Conservation (phyloP, 2,329 filamentous ascomycete genomes). For the Exophiala oligosperma region DNA sequence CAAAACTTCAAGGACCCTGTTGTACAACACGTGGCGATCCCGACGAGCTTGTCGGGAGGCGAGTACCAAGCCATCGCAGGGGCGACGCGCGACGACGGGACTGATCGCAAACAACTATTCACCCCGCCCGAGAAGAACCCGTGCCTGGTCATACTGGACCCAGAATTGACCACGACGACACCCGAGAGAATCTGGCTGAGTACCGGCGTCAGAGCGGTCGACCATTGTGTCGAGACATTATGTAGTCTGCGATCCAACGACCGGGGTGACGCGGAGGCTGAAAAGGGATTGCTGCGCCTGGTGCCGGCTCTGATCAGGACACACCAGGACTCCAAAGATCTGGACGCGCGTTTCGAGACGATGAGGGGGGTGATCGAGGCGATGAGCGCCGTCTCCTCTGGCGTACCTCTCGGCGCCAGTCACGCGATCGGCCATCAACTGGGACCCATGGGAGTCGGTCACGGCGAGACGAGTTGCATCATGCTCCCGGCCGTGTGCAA, state of each 20-base stretch:
- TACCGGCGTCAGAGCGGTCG: constrained; percentile 57
- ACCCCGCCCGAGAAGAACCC: constrained; percentile 43
- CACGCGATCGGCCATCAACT: constrained; percentile 57
- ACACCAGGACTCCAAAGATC: constrained; percentile 38
- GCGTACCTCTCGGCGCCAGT: constrained; percentile 49
- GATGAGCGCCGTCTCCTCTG: constrained; percentile 49
- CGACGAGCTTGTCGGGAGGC: constrained; percentile 44
- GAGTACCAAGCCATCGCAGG: constrained; percentile 45
- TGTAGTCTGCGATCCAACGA: constrained; percentile 43
- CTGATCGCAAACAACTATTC: constrained; percentile 38
- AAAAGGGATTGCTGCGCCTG: constrained; percentile 42
- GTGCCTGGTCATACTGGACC: constrained; percentile 58
- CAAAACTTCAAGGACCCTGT: constrained; percentile 16
- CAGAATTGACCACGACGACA: constrained; percentile 52
- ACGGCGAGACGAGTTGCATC: constrained; percentile 62
- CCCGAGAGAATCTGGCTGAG: constrained; percentile 58
- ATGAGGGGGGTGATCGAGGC: constrained; percentile 55
- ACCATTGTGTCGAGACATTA: constrained; percentile 59
- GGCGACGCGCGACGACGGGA: constrained; percentile 30
- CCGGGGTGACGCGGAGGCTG: constrained; percentile 39
- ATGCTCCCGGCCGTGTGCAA: constrained; percentile 57
- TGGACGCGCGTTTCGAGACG: constrained; percentile 48
- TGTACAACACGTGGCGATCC: constrained; percentile 36
- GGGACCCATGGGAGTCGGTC: constrained; percentile 57
- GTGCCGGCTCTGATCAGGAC: constrained; percentile 46